Percentiles rank a stretch among this genome's conserved stretches.
Conservation (phyloP, 2,329 filamentous ascomycete species). For the Rasamsonia emersonii region DNA sequence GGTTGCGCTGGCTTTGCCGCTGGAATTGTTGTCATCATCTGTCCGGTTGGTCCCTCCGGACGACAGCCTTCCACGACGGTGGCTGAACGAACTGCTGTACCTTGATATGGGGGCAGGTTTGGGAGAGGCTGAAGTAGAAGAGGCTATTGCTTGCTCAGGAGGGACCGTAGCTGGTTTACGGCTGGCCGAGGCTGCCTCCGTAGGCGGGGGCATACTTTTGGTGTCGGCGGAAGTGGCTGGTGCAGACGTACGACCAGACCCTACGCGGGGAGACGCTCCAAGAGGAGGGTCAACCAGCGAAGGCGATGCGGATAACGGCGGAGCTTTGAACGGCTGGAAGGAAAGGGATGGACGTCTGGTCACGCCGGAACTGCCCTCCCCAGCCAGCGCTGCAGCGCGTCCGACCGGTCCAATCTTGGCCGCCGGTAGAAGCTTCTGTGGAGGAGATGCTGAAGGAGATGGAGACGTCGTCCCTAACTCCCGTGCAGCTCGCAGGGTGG, state of each 20-base stretch:
- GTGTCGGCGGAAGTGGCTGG: slow-evolving; percentile 31
- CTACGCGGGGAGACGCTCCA: slow-evolving; percentile 46
- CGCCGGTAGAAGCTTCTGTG: slow-evolving; percentile 39
- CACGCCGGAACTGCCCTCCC: slow-evolving; percentile 43
- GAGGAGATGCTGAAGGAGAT: slow-evolving; percentile 43
- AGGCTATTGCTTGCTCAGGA: slow-evolving; percentile 54
- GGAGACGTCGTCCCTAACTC: slow-evolving; percentile 40
- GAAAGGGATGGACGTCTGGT: slow-evolving; percentile 72
- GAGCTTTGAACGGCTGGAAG: slow-evolving; percentile 93
- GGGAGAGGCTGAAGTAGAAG: slow-evolving; percentile 66
- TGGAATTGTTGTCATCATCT: slow-evolving; percentile 48
- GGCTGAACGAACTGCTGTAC: slow-evolving; percentile 91
- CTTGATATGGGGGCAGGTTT: slow-evolving; percentile 68
- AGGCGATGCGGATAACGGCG: slow-evolving; percentile 85
- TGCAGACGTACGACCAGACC: slow-evolving; percentile 30
- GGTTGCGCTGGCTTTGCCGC: slow-evolving; percentile 45
- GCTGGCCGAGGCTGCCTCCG: slow-evolving; percentile 27
- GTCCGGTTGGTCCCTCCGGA: slow-evolving; percentile 58
- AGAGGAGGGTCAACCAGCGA: slow-evolving; percentile 41
- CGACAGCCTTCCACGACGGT: slow-evolving; percentile 69
- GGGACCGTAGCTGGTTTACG: slow-evolving; percentile 43
- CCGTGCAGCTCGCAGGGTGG: slow-evolving; percentile 65
- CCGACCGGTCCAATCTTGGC: slow-evolving; percentile 22
- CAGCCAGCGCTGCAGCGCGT: slow-evolving; percentile 28
- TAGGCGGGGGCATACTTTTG: slow-evolving; percentile 29